These are phyloP conservation scores for Scutellospora calospora DNA, from an alignment of 371 early-diverging fungal species.

Conservation along the genomic window DNA sequence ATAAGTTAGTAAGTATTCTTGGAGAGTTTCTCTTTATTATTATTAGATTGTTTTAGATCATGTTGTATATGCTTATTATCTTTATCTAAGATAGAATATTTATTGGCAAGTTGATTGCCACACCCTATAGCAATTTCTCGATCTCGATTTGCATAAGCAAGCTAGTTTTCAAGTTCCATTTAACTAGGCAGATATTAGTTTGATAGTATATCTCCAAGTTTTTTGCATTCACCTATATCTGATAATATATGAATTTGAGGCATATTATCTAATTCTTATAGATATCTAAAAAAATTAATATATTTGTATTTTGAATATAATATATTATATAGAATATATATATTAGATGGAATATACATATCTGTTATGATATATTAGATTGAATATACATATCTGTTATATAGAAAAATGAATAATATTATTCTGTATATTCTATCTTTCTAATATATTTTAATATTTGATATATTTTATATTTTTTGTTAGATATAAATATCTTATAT, in stretches of 20 bases:
- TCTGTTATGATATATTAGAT: neutral
- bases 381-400: neutral
- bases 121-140: too few species aligned
- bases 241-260: too few species aligned
- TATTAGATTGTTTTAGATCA: too few species aligned
- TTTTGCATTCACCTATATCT: too few species aligned
- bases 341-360: neutral
- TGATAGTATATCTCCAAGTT: too few species aligned
- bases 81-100: constrained; percentile 4
- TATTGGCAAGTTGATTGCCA: neutral
- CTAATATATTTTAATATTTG: neutral
- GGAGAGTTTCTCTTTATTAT: too few species aligned
- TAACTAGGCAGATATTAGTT: neutral
- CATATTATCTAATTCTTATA: too few species aligned
- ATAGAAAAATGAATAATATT: neutral
- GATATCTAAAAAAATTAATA: too few species aligned
- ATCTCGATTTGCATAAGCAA: neutral
- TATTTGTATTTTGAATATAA: neutral
- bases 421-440: neutral
- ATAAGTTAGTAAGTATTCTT: neutral
- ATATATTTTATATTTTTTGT: neutral
- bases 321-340: neutral
- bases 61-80: neutral
- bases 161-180: neutral
- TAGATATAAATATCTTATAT: neutral